Conservation (phyloP, 78 protist species). For the Protostelium mycophagum region DNA sequence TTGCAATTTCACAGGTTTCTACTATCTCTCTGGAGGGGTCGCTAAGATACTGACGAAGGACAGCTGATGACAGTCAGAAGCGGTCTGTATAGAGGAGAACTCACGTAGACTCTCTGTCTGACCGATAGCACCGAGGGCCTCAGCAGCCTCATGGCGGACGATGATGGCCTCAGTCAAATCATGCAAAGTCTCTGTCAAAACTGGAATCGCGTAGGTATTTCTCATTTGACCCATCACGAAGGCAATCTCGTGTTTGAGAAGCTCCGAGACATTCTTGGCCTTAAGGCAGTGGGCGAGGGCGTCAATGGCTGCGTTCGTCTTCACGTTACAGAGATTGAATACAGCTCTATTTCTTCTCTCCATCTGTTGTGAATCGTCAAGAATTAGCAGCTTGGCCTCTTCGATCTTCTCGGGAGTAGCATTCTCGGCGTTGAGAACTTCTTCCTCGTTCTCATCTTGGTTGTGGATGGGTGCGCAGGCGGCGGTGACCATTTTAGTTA, state of each 20-base stretch:
- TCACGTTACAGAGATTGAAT: too few relatives aligned
- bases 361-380: too few relatives aligned
- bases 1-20: constrained; percentile 59
- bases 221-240: constrained; percentile 77
- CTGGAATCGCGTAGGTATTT: constrained; percentile 14
- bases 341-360: too few relatives aligned
- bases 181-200: constrained; percentile 12
- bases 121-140: constrained; percentile 77
- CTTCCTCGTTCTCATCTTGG: too few relatives aligned
- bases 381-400: too few relatives aligned
- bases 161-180: constrained; percentile 47
- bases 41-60: constrained; percentile 6
- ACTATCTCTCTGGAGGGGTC: constrained; percentile 30
- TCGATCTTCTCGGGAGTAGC: too few relatives aligned
- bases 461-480: too few relatives aligned
- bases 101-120: too few relatives aligned
- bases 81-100: neutral
- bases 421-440: too few relatives aligned
- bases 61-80: constrained; percentile 11
- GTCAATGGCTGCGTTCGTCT: too few relatives aligned
- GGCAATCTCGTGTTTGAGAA: constrained; percentile 78
- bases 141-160: constrained; percentile 85
- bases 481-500: too few relatives aligned
- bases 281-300: too few relatives aligned
- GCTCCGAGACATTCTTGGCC: constrained; percentile 41